Evolutionary conservation across 305 asterid genomes (phyloP).

Genomic region (Solanum hybrid): DNA sequence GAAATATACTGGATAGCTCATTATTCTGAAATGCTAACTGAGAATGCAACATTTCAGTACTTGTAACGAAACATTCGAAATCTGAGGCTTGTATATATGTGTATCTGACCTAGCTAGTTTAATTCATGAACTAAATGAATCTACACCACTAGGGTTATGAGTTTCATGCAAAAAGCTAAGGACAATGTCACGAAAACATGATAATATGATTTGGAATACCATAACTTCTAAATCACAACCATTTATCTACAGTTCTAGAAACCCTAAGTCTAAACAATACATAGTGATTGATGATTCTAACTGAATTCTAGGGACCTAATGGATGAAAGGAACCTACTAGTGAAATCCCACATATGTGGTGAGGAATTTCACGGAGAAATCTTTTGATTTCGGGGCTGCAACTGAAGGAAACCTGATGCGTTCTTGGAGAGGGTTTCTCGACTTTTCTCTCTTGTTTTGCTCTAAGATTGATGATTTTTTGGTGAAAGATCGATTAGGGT

Average conservation of each 20-base stretch:
- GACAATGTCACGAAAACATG: not conserved
- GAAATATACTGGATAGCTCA: too few relatives aligned
- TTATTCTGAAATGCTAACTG: not conserved
- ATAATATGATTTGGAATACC: not conserved
- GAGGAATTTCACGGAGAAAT: not conserved
- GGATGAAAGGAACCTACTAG: not conserved
- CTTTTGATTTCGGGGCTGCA: too few relatives aligned
- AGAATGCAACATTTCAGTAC: not conserved
- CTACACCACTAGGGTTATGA: not conserved
- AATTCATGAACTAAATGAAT: not conserved
- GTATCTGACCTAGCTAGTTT: not conserved
- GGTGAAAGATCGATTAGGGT: not conserved
- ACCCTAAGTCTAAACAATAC: not conserved
- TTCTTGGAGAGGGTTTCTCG: not conserved
- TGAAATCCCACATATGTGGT: not conserved
- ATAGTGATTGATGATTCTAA: too few relatives aligned
- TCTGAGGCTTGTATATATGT: not conserved
- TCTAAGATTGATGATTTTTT: not conserved
- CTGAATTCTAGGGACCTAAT: not conserved
- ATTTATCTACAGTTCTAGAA: not conserved
- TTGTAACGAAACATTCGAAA: not conserved
- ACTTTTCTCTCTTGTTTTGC: not conserved
- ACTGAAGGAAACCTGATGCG: too few relatives aligned
- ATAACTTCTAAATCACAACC: too few relatives aligned
- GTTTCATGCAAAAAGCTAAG: not conserved